phyloP scores from a whole-genome alignment of 805 yeast species.

The Yamadazyma endophytica region DNA sequence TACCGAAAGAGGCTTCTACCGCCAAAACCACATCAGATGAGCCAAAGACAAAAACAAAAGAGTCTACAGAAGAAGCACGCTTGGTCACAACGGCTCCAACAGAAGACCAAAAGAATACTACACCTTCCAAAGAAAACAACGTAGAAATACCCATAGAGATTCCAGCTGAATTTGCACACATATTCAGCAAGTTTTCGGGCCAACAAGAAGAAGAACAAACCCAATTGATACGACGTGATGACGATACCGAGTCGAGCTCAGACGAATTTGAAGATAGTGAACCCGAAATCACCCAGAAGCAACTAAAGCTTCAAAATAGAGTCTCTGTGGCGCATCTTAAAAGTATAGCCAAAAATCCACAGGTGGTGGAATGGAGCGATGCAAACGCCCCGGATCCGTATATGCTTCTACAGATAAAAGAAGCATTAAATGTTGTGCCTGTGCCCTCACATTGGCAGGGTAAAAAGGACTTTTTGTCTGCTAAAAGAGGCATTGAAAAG shows the following conservation, averaged over 20 bases:
- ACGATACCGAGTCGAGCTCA: constrained; percentile 9
- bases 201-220: not conserved
- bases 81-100: no score
- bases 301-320: constrained; percentile 48
- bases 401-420: constrained; percentile 59
- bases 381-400: constrained; percentile 79
- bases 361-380: constrained; percentile 81
- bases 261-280: constrained; percentile 19
- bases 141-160: no score
- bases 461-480: constrained; percentile 69
- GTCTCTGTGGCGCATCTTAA: constrained; percentile 69
- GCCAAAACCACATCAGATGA: no score
- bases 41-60: no score
- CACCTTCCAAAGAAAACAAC: no score
- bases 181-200: no score
- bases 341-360: constrained; percentile 57
- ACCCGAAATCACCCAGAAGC: constrained; percentile 40
- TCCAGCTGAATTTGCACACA: no score
- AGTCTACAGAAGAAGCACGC: no score
- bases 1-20: no score
- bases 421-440: constrained; percentile 60
- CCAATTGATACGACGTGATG: not conserved
- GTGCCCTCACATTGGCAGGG: constrained; percentile 85
- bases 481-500: constrained; percentile 62
- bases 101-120: no score